Evolutionary conservation across 2,329 filamentous ascomycete genomes (phyloP), one percentile per base, ranked within the genome.

Genomic region (Trichoderma breve): DNA sequence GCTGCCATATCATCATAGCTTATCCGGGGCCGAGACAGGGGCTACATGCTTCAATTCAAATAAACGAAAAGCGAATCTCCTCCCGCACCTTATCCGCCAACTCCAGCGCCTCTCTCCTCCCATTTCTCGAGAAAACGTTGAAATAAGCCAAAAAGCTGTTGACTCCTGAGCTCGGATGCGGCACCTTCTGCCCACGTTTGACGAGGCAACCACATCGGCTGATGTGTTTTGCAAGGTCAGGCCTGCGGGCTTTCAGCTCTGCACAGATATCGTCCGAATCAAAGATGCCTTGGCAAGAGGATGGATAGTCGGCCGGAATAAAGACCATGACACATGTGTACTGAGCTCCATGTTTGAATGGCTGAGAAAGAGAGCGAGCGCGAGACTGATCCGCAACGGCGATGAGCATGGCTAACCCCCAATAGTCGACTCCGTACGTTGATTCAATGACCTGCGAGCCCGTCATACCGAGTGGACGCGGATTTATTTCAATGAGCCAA

Each of bases 371-470:
- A 6, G 71, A 47, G 6, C 70, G 66, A 18, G 65, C 68, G 3
- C 74, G 65, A 34, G 57, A 47, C 21, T 36, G 28, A 39, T 76
- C 74, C 8, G 70, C 34, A 26, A 43, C 26, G 21, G 65, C 71
- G 36, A 72, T 60, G 47, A 70, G 65, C 34, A 64, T 51, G 28
- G 65, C 65, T 28, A 72, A 21, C 2, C 73, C 74, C 64, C 72
- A 75, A 51, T 73, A 73, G 62, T 75, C 71, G 34, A 76, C 66
- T 3, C 74, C 74, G 55, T 76, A 74, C 5, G 74, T 75, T 12
- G 70, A 66, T 61, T 71, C 74, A 6, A 71, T 62, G 18, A 70
- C 68, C 11, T 73, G 43, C 28, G 67, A 73, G 60, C 61, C 69
- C 0, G 72, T 72, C 70, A 74, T 74, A 6, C 74, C 74, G 12